A percentile compares a stretch with the other conserved stretches of the same genome.
phyloP scores from a whole-genome alignment of 441 rosid species.

The Mallotus japonicus region DNA sequence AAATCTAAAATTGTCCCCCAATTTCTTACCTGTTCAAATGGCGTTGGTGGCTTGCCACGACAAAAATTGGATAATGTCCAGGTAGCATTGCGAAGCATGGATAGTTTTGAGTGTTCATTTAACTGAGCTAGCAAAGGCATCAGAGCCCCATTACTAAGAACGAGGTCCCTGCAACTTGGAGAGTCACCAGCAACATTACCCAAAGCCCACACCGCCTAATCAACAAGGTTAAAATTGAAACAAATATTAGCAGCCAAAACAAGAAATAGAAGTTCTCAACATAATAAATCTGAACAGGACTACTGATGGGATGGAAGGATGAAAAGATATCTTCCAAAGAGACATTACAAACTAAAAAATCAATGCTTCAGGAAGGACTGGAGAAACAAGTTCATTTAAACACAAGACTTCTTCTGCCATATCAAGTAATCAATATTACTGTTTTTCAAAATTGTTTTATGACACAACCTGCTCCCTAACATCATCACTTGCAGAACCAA shows the following conservation, averaged over 20 bases:
- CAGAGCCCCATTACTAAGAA: constrained; percentile 63
- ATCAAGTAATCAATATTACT: background rate
- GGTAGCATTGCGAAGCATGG: constrained; percentile 87
- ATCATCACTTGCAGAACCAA: constrained; percentile 73
- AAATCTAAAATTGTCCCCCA: background rate
- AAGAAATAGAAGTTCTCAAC: background rate
- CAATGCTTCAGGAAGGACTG: background rate
- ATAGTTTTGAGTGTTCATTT: constrained; percentile 69
- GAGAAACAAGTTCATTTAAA: background rate
- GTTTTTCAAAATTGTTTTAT: background rate
- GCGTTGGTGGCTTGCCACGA: constrained; percentile 80
- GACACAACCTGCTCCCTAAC: constrained; percentile 72
- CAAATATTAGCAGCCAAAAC: background rate
- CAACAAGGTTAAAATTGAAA: background rate
- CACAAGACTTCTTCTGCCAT: background rate
- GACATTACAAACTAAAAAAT: no score
- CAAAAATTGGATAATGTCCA: constrained; percentile 88
- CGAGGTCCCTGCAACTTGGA: constrained; percentile 77
- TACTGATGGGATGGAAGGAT: background rate
- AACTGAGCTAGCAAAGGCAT: constrained; percentile 58
- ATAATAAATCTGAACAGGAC: background rate
- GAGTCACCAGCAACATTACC: constrained; percentile 94
- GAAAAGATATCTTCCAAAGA: background rate
- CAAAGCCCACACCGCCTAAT: constrained; percentile 83
- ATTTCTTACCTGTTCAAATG: constrained; percentile 58